Base-by-base conservation (phyloP, 2,329 filamentous ascomycete species). In the Ascochyta viciae-villosae region DNA sequence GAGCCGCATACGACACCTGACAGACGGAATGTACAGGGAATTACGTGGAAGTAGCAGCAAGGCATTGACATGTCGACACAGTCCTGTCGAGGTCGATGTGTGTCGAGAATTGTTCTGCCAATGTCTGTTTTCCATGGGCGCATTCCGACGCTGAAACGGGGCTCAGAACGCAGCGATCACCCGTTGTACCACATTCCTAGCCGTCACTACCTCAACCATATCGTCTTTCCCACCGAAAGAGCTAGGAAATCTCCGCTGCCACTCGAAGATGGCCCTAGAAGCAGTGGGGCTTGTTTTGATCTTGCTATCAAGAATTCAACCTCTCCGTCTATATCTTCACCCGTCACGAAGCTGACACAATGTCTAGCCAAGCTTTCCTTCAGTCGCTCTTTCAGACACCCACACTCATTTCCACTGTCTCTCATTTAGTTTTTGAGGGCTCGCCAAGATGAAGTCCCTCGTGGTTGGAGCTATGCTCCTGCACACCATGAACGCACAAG, bases 341-440 rank as follows among this genome's bases (percentile, higher is more conserved):
- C 29, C 33, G 29, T 34, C 19, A 26, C 38, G 47, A 34, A 51
- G 47, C 49, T 52, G 54, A 47, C 42, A 51, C 47, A 57, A 52
- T 57, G 54, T 57, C 54, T 57, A 57, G 54, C 47, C 54, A 51
- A 51, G 54, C 47, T 39, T 51, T 52, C 48, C 48, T 52, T 48
- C 54, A 57, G 54, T 57, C 54, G 39, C 48, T 57, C 54, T 44
- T 52, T 55, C 35, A 42, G 42, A 47, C 42, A 39, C 24, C 23
- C 47, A 57, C 48, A 39, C 54, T 57, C 54, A 43, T 57, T 57
- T 48, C 39, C 39, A 48, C 38, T 48, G 42, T 52, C 47, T 57
- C 49, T 57, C 39, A 19, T 52, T 51, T 49, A 22, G 34, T 38
- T 33, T 9, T 35, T 16, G 34, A 43, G 47, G 48, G 39, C 41